Evolutionary conservation across 768 basidiomycete species (phyloP).

Genomic region (Exsudoporus frostii): DNA sequence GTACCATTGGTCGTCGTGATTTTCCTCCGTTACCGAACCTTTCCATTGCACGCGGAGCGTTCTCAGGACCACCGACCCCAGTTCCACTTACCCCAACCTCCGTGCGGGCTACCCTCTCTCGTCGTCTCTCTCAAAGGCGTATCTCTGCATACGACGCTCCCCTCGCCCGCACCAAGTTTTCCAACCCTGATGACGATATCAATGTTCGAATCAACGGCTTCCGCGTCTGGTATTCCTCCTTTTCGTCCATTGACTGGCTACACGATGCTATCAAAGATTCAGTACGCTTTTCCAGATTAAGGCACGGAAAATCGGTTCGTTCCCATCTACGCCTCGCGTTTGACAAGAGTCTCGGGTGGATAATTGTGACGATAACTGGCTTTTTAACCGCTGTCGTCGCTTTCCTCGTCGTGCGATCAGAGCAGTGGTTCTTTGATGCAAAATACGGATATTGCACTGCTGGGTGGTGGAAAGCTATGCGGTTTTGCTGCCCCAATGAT

Average conservation of each 20-base stretch:
- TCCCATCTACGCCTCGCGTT: conserved; percentile 58
- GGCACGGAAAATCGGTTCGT: conserved; percentile 66
- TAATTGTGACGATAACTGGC: conserved; percentile 86
- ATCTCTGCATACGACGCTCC: conserved; percentile 72
- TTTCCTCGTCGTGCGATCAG: conserved; percentile 80
- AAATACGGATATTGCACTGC: conserved; percentile 85
- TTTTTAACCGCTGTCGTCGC: conserved; percentile 83
- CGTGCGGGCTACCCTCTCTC: conserved; percentile 32
- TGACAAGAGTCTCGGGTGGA: conserved; percentile 84
- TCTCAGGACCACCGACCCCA: conserved; percentile 39
- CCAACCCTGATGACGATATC: conserved; percentile 41
- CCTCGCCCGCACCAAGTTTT: conserved; percentile 30
- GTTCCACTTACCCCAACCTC: conserved; percentile 32
- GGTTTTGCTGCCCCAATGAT: conserved; percentile 72
- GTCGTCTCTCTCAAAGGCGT: conserved; percentile 50
- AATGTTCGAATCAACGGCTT: conserved; percentile 80
- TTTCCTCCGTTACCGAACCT: conserved; percentile 38
- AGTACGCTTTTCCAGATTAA: conserved; percentile 68
- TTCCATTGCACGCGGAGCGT: conserved; percentile 28
- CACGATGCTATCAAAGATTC: conserved; percentile 97
- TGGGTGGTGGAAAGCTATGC: conserved; percentile 69
- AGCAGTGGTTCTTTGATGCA: conserved; percentile 86
- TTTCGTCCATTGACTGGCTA: conserved; percentile 92
- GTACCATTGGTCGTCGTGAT: conserved; percentile 34
- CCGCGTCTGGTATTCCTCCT: conserved; percentile 83